phyloP scores from a whole-genome alignment of 148 eudicot genomes.

The Salicornia ramosissima region DNA sequence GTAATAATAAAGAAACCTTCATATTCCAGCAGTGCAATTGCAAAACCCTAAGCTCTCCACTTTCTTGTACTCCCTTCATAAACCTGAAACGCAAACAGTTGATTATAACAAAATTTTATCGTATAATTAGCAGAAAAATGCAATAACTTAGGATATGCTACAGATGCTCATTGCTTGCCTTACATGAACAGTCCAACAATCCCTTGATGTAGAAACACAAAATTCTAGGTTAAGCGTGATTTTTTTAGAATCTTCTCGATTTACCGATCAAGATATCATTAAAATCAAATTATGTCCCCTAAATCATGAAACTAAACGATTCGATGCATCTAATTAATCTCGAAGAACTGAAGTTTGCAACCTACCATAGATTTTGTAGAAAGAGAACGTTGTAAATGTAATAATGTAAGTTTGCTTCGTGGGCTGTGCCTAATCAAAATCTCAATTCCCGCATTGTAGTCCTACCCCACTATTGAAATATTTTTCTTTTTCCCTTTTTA shows the following conservation, averaged over 20 bases:
- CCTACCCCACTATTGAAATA: no score
- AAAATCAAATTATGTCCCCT: not conserved
- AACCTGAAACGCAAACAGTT: not conserved
- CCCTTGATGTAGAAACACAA: not conserved
- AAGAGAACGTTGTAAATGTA: not conserved
- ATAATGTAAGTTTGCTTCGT: no score
- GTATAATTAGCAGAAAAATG: not conserved
- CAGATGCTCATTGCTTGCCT: not conserved
- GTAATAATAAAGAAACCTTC: not conserved
- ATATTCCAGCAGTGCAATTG: not conserved
- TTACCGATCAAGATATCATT: not conserved
- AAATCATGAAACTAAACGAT: not conserved
- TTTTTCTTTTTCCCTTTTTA: no score
- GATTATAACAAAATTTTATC: not conserved
- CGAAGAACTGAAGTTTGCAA: not conserved
- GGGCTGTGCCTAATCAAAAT: no score
- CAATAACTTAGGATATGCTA: not conserved
- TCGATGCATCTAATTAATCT: not conserved
- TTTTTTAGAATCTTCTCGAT: not conserved
- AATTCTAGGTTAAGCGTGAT: not conserved
- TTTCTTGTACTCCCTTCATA: not conserved
- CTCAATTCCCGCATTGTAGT: no score
- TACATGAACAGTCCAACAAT: not conserved
- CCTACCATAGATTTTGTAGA: not conserved
- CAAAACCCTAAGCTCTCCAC: slow-evolving; percentile 1